These are phyloP conservation scores for Cryphonectria nitschkei DNA, from an alignment of 2,329 filamentous ascomycete genomes.

Conservation along the genomic window DNA sequence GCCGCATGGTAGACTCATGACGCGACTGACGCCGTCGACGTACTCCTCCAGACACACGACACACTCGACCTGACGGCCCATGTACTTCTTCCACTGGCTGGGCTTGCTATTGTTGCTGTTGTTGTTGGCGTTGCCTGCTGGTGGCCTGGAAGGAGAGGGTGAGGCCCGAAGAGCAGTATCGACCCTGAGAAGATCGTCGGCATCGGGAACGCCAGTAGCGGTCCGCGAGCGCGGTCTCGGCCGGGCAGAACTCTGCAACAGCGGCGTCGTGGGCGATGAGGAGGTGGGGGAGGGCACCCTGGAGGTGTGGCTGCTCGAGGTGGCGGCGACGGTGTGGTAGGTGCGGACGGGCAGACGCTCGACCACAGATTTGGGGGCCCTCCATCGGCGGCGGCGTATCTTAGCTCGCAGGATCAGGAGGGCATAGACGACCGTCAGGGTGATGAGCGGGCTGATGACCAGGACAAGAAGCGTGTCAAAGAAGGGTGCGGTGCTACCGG, in stretches of 20 bases:
- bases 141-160: slow-evolving; percentile 38
- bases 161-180: slow-evolving; percentile 47
- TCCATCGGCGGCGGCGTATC: slow-evolving; percentile 87
- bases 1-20: slow-evolving; percentile 96
- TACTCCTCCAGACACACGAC: slow-evolving; percentile 98
- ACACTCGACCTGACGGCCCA: slow-evolving; percentile 78
- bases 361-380: slow-evolving; percentile 95
- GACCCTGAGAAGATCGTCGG: slow-evolving; percentile 49
- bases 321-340: slow-evolving; percentile 80
- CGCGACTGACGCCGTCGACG: slow-evolving; percentile 86
- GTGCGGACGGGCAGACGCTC: slow-evolving; percentile 93
- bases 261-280: slow-evolving; percentile 76
- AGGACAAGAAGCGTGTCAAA: slow-evolving; percentile 95
- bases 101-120: slow-evolving; percentile 45
- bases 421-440: slow-evolving; percentile 89
- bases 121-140: slow-evolving; percentile 34
- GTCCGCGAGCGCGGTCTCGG: slow-evolving; percentile 68
- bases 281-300: slow-evolving; percentile 65
- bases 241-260: slow-evolving; percentile 64
- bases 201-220: slow-evolving; percentile 62
- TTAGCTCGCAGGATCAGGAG: slow-evolving; percentile 84
- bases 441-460: slow-evolving; percentile 92
- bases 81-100: slow-evolving; percentile 67
- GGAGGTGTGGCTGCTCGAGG: slow-evolving; percentile 56
- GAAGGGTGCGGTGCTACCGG: slow-evolving; percentile 87